These are phyloP conservation scores for Yueomyces sinensis DNA, from an alignment of 805 yeast species.

Conservation along the genomic window DNA sequence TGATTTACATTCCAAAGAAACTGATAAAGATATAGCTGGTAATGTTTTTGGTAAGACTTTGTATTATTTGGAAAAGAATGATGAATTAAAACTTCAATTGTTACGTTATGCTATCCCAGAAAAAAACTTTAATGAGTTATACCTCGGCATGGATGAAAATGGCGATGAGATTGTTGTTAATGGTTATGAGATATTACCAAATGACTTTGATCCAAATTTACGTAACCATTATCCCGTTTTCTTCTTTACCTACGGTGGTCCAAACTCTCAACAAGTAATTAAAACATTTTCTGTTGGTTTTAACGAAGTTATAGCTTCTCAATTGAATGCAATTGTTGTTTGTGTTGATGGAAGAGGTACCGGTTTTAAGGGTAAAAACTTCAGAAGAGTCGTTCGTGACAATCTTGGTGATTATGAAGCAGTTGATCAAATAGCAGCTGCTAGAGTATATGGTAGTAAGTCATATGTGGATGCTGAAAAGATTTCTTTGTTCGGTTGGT, in stretches of 20 bases:
- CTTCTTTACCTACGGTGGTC: conserved; percentile 91
- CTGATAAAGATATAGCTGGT: conserved; percentile 6
- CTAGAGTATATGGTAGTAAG: conserved; percentile 49
- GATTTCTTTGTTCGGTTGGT: conserved; percentile 96
- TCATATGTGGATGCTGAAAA: conserved; percentile 52
- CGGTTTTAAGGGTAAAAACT: conserved; percentile 71
- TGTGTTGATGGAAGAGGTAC: conserved; percentile 97
- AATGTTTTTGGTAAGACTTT: conserved; percentile 19
- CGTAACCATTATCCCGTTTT: conserved; percentile 64
- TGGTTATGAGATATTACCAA: conserved; percentile 66
- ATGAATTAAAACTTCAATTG: conserved; percentile 27
- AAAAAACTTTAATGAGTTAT: conserved; percentile 38
- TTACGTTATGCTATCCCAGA: conserved; percentile 42
- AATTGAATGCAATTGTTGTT: conserved; percentile 72
- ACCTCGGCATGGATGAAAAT: conserved; percentile 36
- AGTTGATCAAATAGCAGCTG: conserved; percentile 77
- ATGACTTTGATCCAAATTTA: conserved; percentile 41
- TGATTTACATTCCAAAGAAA: conserved; percentile 28
- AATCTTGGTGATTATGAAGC: conserved; percentile 74
- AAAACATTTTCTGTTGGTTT: conserved; percentile 49
- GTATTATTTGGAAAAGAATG: conserved; percentile 27
- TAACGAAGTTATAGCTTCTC: conserved; percentile 66
- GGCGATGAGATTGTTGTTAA: conserved; percentile 40
- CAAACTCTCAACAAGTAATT: conserved; percentile 76
- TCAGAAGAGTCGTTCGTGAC: conserved; percentile 70